Conservation (phyloP, 169 alveolate genomes). For the Eimeria necatrix region DNA sequence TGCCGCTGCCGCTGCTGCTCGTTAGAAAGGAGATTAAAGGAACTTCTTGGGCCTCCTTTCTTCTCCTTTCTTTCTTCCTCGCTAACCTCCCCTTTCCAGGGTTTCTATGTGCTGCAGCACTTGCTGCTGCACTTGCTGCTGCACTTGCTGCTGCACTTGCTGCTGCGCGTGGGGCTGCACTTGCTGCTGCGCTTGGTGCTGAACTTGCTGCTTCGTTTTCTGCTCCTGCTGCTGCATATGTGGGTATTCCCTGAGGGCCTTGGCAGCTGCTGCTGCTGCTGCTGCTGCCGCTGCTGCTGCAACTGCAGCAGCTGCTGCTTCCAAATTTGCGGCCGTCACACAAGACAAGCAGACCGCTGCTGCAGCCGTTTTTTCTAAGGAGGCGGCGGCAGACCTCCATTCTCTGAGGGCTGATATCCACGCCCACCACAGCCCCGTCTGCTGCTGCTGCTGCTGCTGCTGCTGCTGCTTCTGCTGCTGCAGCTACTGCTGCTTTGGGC, state of each 20-base stretch:
- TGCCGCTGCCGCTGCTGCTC: background rate
- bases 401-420: conserved; percentile 35
- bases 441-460: conserved; percentile 49
- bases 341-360: conserved; percentile 65
- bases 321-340: conserved; percentile 57
- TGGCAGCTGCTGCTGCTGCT: conserved; percentile 24
- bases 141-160: background rate
- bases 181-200: background rate
- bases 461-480: conserved; percentile 11
- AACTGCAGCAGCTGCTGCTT: conserved; percentile 22
- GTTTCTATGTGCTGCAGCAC: conserved; percentile 18
- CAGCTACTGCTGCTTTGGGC: background rate
- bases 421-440: conserved; percentile 77
- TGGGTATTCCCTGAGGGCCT: background rate
- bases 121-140: background rate
- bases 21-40: conserved; percentile 46
- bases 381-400: conserved; percentile 71
- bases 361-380: conserved; percentile 54
- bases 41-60: conserved; percentile 72
- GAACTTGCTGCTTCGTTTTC: background rate
- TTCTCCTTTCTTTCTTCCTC: conserved; percentile 50
- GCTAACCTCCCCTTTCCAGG: background rate
- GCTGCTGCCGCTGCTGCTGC: conserved; percentile 2
- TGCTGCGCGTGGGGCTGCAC: conserved; percentile 4
- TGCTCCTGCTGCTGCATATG: background rate